These are phyloP conservation scores for Ophiosphaerella korrae DNA, from an alignment of 2,329 filamentous ascomycete species.

Conservation along the genomic window DNA sequence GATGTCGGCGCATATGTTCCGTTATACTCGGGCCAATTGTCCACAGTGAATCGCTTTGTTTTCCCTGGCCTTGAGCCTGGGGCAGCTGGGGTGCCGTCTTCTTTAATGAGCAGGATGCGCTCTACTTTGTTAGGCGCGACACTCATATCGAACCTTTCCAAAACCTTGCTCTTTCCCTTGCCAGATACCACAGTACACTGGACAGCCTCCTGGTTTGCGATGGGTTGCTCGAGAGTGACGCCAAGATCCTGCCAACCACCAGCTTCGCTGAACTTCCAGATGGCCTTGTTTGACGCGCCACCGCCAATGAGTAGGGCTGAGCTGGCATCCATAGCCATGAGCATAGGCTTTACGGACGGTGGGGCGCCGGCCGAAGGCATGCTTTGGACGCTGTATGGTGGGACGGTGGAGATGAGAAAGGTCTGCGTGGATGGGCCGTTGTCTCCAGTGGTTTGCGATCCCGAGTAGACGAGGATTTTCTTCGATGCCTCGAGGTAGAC, in stretches of 20 bases:
- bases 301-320: constrained; percentile 79
- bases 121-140: constrained; percentile 75
- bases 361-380: constrained; percentile 58
- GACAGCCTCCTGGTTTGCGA: constrained; percentile 64
- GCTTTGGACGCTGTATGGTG: constrained; percentile 66
- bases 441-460: constrained; percentile 65
- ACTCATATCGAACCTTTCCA: constrained; percentile 79
- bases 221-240: constrained; percentile 64
- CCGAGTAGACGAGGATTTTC: constrained; percentile 80
- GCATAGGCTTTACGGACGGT: constrained; percentile 69
- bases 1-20: constrained; percentile 69
- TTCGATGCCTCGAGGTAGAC: constrained; percentile 73
- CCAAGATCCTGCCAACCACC: constrained; percentile 71
- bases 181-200: constrained; percentile 71
- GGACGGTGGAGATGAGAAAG: constrained; percentile 70
- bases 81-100: constrained; percentile 58
- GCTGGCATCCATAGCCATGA: constrained; percentile 74
- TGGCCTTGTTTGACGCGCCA: constrained; percentile 64
- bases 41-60: constrained; percentile 61
- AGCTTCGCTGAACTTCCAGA: constrained; percentile 73
- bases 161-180: constrained; percentile 75
- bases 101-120: constrained; percentile 69
- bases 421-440: constrained; percentile 70
- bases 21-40: constrained; percentile 80
- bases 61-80: constrained; percentile 57